Base-by-base conservation (phyloP, 2,329 filamentous ascomycete species). In the Grosmannia huntii region DNA sequence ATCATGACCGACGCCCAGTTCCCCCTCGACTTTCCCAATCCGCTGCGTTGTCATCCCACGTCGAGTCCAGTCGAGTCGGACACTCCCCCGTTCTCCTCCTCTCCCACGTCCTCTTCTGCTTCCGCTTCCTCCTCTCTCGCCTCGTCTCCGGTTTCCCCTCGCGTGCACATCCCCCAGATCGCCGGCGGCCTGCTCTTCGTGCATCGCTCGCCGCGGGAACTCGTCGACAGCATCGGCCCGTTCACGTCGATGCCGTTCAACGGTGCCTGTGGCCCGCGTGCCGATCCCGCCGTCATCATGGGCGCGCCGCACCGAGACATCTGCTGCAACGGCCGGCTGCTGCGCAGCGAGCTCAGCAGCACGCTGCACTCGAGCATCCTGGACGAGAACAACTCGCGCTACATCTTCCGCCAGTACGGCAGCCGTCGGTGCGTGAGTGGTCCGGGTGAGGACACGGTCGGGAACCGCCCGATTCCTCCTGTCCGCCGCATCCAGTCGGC, bases 401-500 rank as follows among this genome's bases (percentile, higher is more conserved):
- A 51, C 41, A 44, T 55, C 6, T 59, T 61, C 27, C 57, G 28
- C n/a, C 53, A 60, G 16, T 57, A 54, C 14, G 60, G 60, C 23
- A 59, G 58, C 50, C 61, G 57, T 4, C 48, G 49, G 14, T 25
- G 36, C 11, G 53, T 28, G 51, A 1, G 60, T 55, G 5, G 53
- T 4, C 14, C 33, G 21, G 14, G 31, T 33, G 31, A 44, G n/a
- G 14, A 14, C 27, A n/a, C 1, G 23, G 50, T 14, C 28, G 16
- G 19, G n/a, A 53, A 41, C 5, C 38, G 49, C 2, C 19, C 25
- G 2, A 31, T 23, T 1, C 33, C 44, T 1, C 44, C 23, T 3
- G 46, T 61, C 14, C 58, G 55, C 1, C 60, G 60, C 16, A 61
- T 58, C 3, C 58, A 57, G 56, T 61, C 60, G 14, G 57, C 56